A percentile compares a stretch with the other conserved stretches of the same genome.
These are phyloP conservation scores for Aurantiochytrium sp. DNA, from an alignment of 108 stramenopile genomes.

Conservation along the genomic window DNA sequence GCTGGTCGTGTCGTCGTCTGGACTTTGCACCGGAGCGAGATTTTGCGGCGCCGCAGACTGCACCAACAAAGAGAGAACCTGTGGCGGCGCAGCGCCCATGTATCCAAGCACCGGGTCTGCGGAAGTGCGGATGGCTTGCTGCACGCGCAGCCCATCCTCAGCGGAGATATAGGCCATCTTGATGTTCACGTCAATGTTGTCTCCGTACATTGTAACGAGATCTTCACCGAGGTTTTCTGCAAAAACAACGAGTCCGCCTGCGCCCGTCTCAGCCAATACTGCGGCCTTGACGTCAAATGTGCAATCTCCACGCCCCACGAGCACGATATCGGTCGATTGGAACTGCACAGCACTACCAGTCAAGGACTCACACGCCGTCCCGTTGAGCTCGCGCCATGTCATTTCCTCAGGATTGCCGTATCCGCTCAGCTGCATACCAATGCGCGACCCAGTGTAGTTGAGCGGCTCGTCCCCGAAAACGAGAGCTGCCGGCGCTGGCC, in stretches of 20 bases:
- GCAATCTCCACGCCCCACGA: not conserved
- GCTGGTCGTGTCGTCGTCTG: not conserved
- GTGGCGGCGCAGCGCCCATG: conserved; percentile 1
- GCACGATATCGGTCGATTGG: not conserved
- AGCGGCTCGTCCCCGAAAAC: not conserved
- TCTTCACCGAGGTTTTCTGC: not conserved
- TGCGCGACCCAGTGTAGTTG: not conserved
- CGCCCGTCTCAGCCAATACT: not conserved
- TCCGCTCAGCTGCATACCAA: not conserved
- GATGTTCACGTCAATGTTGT: not conserved
- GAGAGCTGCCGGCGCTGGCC: not conserved
- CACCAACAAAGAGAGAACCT: not conserved
- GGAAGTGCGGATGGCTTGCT: not conserved
- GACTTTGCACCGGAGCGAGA: not conserved
- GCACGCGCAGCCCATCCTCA: not conserved
- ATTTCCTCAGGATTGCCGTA: not conserved
- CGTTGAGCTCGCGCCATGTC: not conserved
- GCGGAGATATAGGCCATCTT: not conserved
- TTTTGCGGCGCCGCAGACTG: not conserved
- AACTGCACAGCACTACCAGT: not conserved
- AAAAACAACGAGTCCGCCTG: not conserved
- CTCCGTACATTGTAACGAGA: not conserved
- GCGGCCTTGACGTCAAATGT: not conserved
- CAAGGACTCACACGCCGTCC: not conserved
- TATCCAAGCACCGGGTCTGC: not conserved